Evolutionary conservation across 2,329 filamentous ascomycete species (phyloP).

Genomic region (Endocalyx cinctus): DNA sequence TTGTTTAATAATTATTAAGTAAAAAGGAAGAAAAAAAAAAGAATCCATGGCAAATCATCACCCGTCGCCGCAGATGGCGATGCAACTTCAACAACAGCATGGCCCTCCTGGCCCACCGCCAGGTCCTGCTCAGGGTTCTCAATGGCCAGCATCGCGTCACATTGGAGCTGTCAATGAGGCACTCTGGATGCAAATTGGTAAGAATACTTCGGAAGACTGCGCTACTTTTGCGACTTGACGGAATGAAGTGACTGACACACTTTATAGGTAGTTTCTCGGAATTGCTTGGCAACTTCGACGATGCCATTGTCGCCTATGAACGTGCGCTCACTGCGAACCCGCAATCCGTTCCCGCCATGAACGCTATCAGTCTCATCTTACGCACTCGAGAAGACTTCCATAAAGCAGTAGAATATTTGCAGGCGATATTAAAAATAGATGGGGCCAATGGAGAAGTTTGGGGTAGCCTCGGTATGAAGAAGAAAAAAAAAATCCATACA

Average conservation of each 20-base stretch:
- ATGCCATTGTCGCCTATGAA: conserved; percentile 87
- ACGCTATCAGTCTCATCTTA: conserved; percentile 85
- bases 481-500: too few species aligned
- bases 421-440: conserved; percentile 87
- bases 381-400: conserved; percentile 90
- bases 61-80: conserved; percentile 72
- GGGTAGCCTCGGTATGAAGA: conserved; percentile 88
- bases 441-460: conserved; percentile 88
- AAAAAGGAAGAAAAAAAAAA: not conserved
- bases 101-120: conserved; percentile 59
- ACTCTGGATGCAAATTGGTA: conserved; percentile 92
- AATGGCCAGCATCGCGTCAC: conserved; percentile 66
- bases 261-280: conserved; percentile 74
- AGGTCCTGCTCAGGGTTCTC: conserved; percentile 49
- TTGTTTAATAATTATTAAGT: not conserved
- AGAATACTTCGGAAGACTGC: conserved; percentile 23
- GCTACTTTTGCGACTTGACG: too few species aligned
- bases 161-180: conserved; percentile 76
- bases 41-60: conserved; percentile 70
- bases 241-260: conserved; percentile 19
- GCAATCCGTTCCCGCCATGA: conserved; percentile 88
- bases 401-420: conserved; percentile 88
- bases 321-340: conserved; percentile 82
- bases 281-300: conserved; percentile 80
- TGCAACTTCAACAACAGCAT: conserved; percentile 63